phyloP scores from a whole-genome alignment of 768 basidiomycete species.

The Macrolepiota fuliginosa region DNA sequence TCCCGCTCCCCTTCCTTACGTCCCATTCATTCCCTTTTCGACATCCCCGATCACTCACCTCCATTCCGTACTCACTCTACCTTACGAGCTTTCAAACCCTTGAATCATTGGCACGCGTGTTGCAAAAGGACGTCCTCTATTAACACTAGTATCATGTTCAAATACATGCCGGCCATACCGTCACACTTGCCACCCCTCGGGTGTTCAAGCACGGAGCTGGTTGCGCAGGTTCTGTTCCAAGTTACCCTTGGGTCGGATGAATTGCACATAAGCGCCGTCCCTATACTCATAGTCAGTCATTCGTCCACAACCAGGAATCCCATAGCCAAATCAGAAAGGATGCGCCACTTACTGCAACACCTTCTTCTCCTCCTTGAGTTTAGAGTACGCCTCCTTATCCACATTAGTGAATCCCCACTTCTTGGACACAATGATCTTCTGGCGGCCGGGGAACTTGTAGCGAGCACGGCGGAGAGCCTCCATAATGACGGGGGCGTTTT shows the following conservation, averaged over 20 bases:
- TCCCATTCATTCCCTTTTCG: constrained; percentile 3
- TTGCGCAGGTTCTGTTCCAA: constrained; percentile 83
- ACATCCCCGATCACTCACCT: not conserved
- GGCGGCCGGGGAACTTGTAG: constrained; percentile 99
- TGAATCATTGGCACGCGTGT: too few species aligned
- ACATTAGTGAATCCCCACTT: constrained; percentile 99
- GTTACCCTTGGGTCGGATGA: constrained; percentile 85
- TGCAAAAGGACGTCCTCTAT: not conserved
- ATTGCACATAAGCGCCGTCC: constrained; percentile 95
- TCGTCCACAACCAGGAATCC: not conserved
- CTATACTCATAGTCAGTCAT: constrained; percentile 31
- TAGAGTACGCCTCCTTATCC: constrained; percentile 82
- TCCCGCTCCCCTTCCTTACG: not conserved
- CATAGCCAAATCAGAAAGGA: not conserved
- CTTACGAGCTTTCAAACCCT: not conserved
- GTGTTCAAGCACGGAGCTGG: constrained; percentile 68
- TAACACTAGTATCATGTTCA: constrained; percentile 1
- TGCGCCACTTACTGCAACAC: constrained; percentile 71
- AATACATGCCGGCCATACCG: not conserved
- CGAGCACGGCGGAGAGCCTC: constrained; percentile 97
- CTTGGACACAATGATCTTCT: constrained; percentile 96
- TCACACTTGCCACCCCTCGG: constrained; percentile 11
- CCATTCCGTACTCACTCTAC: not conserved
- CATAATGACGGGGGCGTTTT: constrained; percentile 83
- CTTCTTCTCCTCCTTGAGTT: constrained; percentile 87